Conservation (phyloP, 176 grass and related monocot species). For the Bonia amplexicaulis region DNA sequence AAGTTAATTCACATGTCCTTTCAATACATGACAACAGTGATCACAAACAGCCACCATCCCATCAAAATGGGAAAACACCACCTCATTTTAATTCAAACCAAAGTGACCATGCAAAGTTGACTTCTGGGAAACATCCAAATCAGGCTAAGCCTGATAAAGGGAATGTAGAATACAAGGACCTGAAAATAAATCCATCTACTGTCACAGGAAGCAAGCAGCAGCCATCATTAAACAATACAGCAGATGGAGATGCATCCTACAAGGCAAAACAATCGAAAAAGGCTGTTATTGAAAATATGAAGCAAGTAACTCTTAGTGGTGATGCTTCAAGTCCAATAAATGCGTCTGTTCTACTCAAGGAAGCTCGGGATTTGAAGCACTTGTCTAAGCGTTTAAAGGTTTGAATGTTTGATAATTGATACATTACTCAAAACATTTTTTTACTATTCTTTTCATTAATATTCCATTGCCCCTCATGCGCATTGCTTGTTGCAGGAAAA, state of each 20-base stretch:
- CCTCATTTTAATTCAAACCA: slow-evolving; percentile 19
- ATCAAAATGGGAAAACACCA: slow-evolving; percentile 19
- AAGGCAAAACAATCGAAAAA: slow-evolving; percentile 30
- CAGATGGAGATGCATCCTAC: background rate
- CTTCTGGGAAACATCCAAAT: slow-evolving; percentile 6
- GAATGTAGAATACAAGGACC: slow-evolving; percentile 20
- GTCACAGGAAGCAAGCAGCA: slow-evolving; percentile 33
- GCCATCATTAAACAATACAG: slow-evolving; percentile 19
- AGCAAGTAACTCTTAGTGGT: slow-evolving; percentile 41
- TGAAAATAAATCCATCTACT: slow-evolving; percentile 34
- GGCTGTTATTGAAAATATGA: slow-evolving; percentile 21
- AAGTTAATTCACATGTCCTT: background rate
- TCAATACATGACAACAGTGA: slow-evolving; percentile 6
- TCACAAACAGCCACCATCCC: slow-evolving; percentile 12
- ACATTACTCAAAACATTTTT: background rate
- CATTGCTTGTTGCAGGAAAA: slow-evolving; percentile 52
- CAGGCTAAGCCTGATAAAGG: slow-evolving; percentile 38
- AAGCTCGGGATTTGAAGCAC: slow-evolving; percentile 86
- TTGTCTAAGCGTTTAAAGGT: slow-evolving; percentile 87
- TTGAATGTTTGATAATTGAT: slow-evolving; percentile 34
- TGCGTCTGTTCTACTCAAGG: slow-evolving; percentile 54
- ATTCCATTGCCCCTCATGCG: background rate
- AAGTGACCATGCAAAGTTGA: slow-evolving; percentile 21
- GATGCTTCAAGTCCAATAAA: slow-evolving; percentile 51
- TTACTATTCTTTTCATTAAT: slow-evolving; percentile 5